phyloP scores from a whole-genome alignment of 106 monocot species.

The Amphibolis antarctica region DNA sequence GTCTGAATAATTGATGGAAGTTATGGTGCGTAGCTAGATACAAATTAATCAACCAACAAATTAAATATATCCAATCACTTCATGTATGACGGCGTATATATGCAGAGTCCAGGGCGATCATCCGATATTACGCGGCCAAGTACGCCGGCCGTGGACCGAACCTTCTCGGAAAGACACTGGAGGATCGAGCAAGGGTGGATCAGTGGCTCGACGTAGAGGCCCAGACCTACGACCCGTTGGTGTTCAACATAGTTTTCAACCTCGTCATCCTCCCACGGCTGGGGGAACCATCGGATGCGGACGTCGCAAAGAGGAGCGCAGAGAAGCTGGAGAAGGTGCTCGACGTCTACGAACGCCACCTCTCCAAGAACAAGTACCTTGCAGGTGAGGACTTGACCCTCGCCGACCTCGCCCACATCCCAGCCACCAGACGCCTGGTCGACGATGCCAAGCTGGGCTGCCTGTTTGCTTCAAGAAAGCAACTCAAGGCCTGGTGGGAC shows the following conservation, averaged over 20 bases:
- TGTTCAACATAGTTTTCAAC: slow-evolving; percentile 31
- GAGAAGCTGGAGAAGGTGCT: slow-evolving; percentile 27
- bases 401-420: slow-evolving; percentile 20
- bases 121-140: slow-evolving; percentile 33
- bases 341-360: slow-evolving; percentile 25
- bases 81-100: no score
- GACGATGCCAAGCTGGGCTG: slow-evolving; percentile 2
- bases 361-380: slow-evolving; percentile 25
- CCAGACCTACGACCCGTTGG: slow-evolving; percentile 24
- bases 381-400: slow-evolving; percentile 34
- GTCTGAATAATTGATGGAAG: no score
- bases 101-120: slow-evolving; percentile 32
- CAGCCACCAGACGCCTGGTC: slow-evolving; percentile 9
- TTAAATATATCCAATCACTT: no score
- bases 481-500: slow-evolving; percentile 39
- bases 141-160: slow-evolving; percentile 11
- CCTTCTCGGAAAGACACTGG: slow-evolving; percentile 21
- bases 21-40: no score
- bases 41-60: no score
- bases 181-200: slow-evolving; percentile 25
- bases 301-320: not conserved
- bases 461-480: slow-evolving; percentile 13
- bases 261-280: slow-evolving; percentile 18
- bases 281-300: slow-evolving; percentile 10
- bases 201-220: slow-evolving; percentile 43